Base-by-base conservation (phyloP, 2,329 filamentous ascomycete species). In the Verticillium alfalfae region DNA sequence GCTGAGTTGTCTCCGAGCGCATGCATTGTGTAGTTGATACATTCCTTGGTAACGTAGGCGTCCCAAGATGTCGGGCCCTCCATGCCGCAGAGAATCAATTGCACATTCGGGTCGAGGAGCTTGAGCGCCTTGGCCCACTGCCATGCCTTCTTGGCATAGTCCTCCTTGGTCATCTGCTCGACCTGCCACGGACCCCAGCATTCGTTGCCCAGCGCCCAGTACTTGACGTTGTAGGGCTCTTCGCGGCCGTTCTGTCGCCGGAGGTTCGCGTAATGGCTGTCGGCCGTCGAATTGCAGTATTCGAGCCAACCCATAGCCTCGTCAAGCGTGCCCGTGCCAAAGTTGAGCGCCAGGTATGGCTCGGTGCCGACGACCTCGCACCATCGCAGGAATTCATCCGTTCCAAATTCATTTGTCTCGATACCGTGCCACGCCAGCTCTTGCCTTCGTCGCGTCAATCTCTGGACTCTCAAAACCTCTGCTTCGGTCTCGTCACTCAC, bases 361-460 rank as follows among this genome's bases (percentile, higher is more conserved):
- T 93, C 89, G 0, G 90, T 89, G 31, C 85, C 85, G 8, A 93
- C 84, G 10, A 84, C 78, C 66, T 88, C 82, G 65, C 91, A 92
- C 90, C 90, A 94, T 67, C 88, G 82, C 82, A 95, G 85, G 75
- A 95, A 95, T 78, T 95, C 92, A 72, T 95, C 90, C 0, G 91
- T 95, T 62, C 91, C 91, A 69, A 95, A 93, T 64, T 88, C 80
- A 72, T 95, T 95, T 34, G 81, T 85, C 77, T 95, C 92, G 1
- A 84, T 84, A 38, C 88, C 89, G 22, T 90, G 79, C 92, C 91
- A 95, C 5, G 91, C 91, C 60, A 95, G 81, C 70, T 95, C 91
- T 1, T 87, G 88, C 67, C 88, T 82, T 34, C 22, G 7, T n/a
- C 15, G 9, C 39, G 57, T 59, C 18, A 59, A 34, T 6, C n/a